Evolutionary conservation across 495 filamentous ascomycete genomes (phyloP), one percentile per base, ranked within the genome.

Genomic region (Tuber aestivum): DNA sequence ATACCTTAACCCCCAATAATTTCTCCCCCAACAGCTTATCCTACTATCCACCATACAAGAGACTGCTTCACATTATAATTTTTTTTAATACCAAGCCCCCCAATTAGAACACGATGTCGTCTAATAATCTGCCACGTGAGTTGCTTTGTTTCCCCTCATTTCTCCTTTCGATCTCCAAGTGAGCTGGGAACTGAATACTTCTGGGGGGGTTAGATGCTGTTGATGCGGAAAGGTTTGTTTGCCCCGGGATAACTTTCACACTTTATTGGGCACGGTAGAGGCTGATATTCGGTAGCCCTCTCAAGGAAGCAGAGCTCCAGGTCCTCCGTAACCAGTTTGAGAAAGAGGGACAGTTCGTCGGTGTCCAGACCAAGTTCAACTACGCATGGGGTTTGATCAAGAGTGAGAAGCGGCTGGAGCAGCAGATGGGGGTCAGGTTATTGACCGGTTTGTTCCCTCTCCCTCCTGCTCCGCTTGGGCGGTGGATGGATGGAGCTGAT

Each of bases 361-460:
- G 94, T 69, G 90, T 99, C 41, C 95, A 99, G 84, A 99, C 95
- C 69, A 98, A 97, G 84, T 99, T 99, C 89, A 99, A 99, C 89
- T 98, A 93, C 84, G 95, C 96, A 82, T 99, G 95, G 95, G 95
- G 95, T 76, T 87, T 98, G 72, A 97, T 99, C 84, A 98, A 98
- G 87, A 97, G 94, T 65, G 89, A 88, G 83, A 83, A 86, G 32
- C 92, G 95, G 69, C 80, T 85, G 78, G 95, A 99, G 70, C 95
- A 99, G 85, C 95, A 99, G 88, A 89, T 95, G 85, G 95, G 95
- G 76, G 94, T 99, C 72, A 92, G 92, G 74, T 88, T 98, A 20
- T 90, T 99, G 69, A 95, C 95, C 75, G 79, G 79, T 81, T 56
- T 73, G 77, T 77, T 38, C 32, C 23, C n/a, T 48, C 20, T 32